Evolutionary conservation across 2,329 filamentous ascomycete genomes (phyloP), one percentile per base, ranked within the genome.

Genomic region (Arthrobotrys musiformis): DNA sequence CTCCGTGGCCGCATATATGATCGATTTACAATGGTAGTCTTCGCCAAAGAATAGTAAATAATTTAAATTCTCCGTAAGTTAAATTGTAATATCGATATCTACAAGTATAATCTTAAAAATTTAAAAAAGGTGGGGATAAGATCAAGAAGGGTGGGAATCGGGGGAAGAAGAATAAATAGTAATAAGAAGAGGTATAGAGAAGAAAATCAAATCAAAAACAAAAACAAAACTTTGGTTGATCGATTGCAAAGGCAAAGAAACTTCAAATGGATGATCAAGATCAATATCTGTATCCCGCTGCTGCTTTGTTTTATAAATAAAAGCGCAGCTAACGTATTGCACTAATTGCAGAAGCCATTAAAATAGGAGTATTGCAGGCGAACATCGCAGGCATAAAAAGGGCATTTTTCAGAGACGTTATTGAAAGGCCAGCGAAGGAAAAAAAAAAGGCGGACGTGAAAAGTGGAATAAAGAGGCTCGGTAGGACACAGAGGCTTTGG

Each of bases 71-170:
- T n/a, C 28, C 19, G 33, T 28, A 46, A n/a, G 37, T 62, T 46
- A 46, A 62, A 42, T 50, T 37, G 19, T 24, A 40, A 58, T 37
- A 58, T 58, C 26, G 17, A 30, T 58, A 58, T 58, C 54, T 58
- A 58, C 54, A 40, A 28, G 33, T 37, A n/a, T 24, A 58, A 56
- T 42, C 9, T 17, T 48, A 58, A 8, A 11, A 24, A 15, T 19
- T 26, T 22, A 22, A 50, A 28, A 3, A 22, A 24, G 42, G 22
- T 46, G 42, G 30, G 30, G 30, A n/a, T n/a, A 9, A 33, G 30
- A 33, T 9, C 30, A 2, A 19, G n/a, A 19, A 17, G 15, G n/a
- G 11, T 6, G n/a, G 11, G 40, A 2, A 42, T 42, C 40, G 15
- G 17, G 7, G 19, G 17, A 46, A 30, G 6, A 62, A 19, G 17